Base-by-base conservation (phyloP, 352 stramenopile species). In the Blastocystis sp. region DNA sequence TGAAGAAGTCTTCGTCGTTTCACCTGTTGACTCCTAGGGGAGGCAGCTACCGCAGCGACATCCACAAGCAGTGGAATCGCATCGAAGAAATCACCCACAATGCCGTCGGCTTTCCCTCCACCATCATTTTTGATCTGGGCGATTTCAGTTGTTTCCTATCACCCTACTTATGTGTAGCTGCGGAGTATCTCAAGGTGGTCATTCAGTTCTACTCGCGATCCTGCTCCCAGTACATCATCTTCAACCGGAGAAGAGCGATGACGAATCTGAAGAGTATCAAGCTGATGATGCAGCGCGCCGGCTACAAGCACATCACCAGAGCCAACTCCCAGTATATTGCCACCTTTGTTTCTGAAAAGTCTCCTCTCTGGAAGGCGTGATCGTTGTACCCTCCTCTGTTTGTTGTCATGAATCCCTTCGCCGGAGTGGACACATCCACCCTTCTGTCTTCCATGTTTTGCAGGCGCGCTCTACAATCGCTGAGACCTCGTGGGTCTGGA, bases 201-300 rank as follows among this genome's bases (percentile, higher is more conserved):
- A 59, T 81, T 61, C 43, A 81, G 17, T 54, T 24, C 21, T 81
- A 81, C 42, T 52, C 42, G 10, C 24, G 45, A 28, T 45, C 40
- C 7, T 81, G 71, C 48, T 28, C 63, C 19, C 71, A 81, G 52
- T 81, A 68, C 21, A 40, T 81, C 52, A 17, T 81, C 34, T 81
- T 65, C 57, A 81, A 81, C n/a, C 11, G 59, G 4, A 64, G 63
- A 54, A 21, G 38, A 19, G 19, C 59, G 21, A 81, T 81, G 71
- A 81, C 43, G 2, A 81, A 81, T 66, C 2, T 81, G 1, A 81
- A 81, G 42, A 81, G 71, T 68, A 59, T 81, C n/a, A 64, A 59
- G 19, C n/a, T 81, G 45, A 81, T 81, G 71, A 81, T 81, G 71
- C 52, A 81, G 42, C 71, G 52, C 10, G 71, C 71, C 34, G 71